Evolutionary conservation across 1,284 basidiomycete genomes (phyloP).

Genomic region (Moniliella sp.): DNA sequence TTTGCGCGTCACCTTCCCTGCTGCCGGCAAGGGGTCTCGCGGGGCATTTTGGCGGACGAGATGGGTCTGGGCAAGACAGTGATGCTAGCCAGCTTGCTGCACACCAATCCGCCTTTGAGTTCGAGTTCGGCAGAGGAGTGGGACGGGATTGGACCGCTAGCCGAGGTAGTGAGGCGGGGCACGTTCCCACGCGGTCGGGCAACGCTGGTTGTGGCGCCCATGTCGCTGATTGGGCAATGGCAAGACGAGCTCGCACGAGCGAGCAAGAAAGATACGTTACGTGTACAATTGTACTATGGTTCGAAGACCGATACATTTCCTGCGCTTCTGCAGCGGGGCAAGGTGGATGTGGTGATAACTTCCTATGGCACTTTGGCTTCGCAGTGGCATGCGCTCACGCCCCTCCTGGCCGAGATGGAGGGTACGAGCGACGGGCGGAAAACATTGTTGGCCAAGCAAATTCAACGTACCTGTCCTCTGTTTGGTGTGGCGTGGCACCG

Average conservation of each 20-base stretch:
- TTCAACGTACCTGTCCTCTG: constrained; percentile 5
- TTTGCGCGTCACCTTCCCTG: constrained; percentile 64
- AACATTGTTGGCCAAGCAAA: background rate
- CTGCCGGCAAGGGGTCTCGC: constrained; percentile 52
- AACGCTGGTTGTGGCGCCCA: constrained; percentile 77
- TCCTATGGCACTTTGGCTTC: constrained; percentile 47
- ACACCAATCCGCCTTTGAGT: constrained; percentile 47
- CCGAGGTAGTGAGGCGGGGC: background rate
- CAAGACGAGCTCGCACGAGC: constrained; percentile 53
- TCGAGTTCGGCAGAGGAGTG: constrained; percentile 4
- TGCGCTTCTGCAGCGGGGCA: constrained; percentile 40
- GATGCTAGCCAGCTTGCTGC: constrained; percentile 76
- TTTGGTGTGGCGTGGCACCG: constrained; percentile 26
- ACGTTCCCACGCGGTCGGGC: constrained; percentile 25
- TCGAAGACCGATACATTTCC: constrained; percentile 56
- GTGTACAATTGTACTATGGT: constrained; percentile 50
- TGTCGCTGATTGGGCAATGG: constrained; percentile 77
- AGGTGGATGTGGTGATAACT: constrained; percentile 55
- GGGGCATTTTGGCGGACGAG: constrained; percentile 73
- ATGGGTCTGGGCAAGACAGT: constrained; percentile 41
- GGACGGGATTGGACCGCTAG: constrained; percentile 1
- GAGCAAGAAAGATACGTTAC: constrained; percentile 41
- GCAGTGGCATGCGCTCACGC: constrained; percentile 14
- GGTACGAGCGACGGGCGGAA: too few relatives aligned
- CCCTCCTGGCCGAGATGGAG: constrained; percentile 7